phyloP scores from a whole-genome alignment of 1,284 basidiomycete genomes.

The Omphalotus olearius region DNA sequence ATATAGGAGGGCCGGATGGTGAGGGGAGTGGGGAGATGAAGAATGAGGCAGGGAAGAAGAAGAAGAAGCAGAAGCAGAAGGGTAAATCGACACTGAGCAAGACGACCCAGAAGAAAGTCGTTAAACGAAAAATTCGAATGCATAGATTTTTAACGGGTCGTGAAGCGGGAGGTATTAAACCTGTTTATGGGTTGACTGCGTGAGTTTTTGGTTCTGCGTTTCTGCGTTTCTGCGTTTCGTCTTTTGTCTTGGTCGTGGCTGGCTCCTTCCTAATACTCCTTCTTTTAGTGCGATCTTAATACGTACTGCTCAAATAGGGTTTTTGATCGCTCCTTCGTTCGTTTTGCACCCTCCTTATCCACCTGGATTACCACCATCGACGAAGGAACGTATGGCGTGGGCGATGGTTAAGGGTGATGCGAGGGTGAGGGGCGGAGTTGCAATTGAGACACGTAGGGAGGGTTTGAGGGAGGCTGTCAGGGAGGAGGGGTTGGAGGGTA shows the following conservation, averaged over 20 bases:
- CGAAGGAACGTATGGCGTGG: constrained; percentile 56
- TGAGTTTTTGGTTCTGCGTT: constrained; percentile 36
- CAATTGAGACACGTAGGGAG: constrained; percentile 14
- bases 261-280: too few species aligned
- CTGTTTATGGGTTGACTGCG: constrained; percentile 81
- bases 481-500: constrained; percentile 37
- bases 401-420: constrained; percentile 33
- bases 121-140: constrained; percentile 35
- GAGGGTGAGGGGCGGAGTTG: too few species aligned
- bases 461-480: constrained; percentile 48
- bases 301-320: constrained; percentile 63
- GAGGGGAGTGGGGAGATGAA: too few species aligned
- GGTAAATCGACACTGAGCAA: background rate
- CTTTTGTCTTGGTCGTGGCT: too few species aligned
- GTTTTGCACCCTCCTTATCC: background rate
- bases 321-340: constrained; percentile 36
- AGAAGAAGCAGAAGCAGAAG: background rate
- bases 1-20: background rate
- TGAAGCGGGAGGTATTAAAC: constrained; percentile 77
- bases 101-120: background rate
- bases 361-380: constrained; percentile 44
- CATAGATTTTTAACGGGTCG: constrained; percentile 81
- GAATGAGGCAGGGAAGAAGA: background rate
- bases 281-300: constrained; percentile 64
- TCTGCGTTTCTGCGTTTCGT: too few species aligned